Evolutionary conservation across 352 stramenopile species (phyloP), one percentile per base, ranked within the genome.

Genomic region (Saprolegnia diclina): DNA sequence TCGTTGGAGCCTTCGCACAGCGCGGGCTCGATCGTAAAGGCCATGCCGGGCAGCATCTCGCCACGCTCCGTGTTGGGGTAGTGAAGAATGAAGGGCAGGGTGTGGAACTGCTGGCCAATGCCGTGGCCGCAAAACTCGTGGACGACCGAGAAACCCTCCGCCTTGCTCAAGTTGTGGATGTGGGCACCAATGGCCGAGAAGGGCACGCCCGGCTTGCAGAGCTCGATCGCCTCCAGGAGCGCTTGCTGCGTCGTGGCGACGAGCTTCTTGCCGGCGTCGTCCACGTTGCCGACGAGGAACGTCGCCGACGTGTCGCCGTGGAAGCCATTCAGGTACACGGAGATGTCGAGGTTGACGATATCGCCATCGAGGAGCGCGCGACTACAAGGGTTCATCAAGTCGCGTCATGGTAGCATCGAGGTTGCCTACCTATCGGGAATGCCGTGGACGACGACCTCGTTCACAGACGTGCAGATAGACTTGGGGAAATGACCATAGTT

Each of bases 21-120:
- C 66, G 98, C 98, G 2, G 97, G 97, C 80, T 99, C 97, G 72
- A 99, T 98, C 0, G 97, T 99, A 81, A 99, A 99, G 24, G 98
- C 93, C 95, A 98, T 98, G 26, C 97, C 97, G 0, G 85, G 81
- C 37, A 92, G 74, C 80, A 96, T 92, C 56, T 86, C 71, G 21
- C 81, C 87, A n/a, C 78, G 84, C 73, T 84, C 83, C 26, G 79
- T 74, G 71, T 98, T 97, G 40, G 77, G 75, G 68, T 95, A 86
- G 74, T 98, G 92, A 50, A 96, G 72, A 59, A 99, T 96, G 79
- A 97, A 98, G 11, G 96, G 96, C 65, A 96, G 74, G 74, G 83
- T 96, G 76, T 99, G 97, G 70, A 99, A 99, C 53, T 96, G 86
- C 38, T 87, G 75, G 42, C 92, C 88, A 64, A 99, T 98, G 44